Evolutionary conservation across 2,329 filamentous ascomycete species (phyloP), one percentile per base, ranked within the genome.

Genomic region (Ascochyta fabae): DNA sequence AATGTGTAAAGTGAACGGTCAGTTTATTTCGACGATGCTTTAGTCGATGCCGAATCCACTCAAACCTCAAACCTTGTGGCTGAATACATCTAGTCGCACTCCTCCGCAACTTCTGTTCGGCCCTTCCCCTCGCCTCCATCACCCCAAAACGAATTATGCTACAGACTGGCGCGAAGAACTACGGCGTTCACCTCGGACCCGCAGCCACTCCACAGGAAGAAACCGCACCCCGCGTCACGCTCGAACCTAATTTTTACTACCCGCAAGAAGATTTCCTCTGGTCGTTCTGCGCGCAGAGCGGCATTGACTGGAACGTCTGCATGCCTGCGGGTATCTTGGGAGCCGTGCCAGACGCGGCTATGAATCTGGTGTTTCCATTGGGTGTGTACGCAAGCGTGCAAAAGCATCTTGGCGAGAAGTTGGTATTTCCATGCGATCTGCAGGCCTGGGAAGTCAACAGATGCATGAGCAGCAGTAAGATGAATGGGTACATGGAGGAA

Each of bases 201-300:
- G 60, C 74, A 0, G 64, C 72, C 1, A 72, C 73, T 2, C 82
- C 81, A 0, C 75, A 76, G 39, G 74, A 79, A 48, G 82, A 84
- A 62, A 73, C 72, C 8, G 79, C 81, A 53, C 76, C 78, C 3
- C 39, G 80, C 10, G 69, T 79, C 4, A 62, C 65, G 6, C 70
- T 81, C 0, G 78, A 80, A 53, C 77, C 78, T 1, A 84, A 84
- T 67, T 84, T 85, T 69, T 85, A 84, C 74, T 84, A 83, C 59
- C 68, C 75, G 0, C 82, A 85, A 69, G 81, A 84, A 70, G 81
- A 84, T 56, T 68, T 72, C 4, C 74, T 85, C 2, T 74, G 66
- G 45, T 63, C 70, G 1, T 84, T 75, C 61, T 81, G 80, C 65
- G 60, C 70, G 23, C 61, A 68, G 1, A 65, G 78, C 16, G 46